A percentile compares a stretch with the other conserved stretches of the same genome.
These are phyloP conservation scores for Saccharomycopsis olivae DNA, from an alignment of 805 yeast species.

Conservation along the genomic window DNA sequence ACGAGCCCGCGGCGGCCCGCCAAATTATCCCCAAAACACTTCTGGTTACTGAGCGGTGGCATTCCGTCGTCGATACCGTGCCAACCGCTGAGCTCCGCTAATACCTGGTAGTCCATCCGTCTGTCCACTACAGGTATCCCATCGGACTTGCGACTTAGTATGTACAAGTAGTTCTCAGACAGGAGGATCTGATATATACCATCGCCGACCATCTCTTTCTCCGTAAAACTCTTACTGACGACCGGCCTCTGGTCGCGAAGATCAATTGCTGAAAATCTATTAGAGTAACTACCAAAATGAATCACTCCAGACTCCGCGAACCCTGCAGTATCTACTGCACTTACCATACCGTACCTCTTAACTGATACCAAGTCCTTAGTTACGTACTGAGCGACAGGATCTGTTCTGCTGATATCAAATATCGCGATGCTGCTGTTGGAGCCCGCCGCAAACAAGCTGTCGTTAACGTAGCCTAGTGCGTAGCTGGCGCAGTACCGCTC, in stretches of 20 bases:
- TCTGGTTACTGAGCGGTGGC: conserved; percentile 18
- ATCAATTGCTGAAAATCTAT: conserved; percentile 23
- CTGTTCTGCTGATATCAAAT: conserved; percentile 26
- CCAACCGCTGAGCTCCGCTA: neutral
- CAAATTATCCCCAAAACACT: conserved; percentile 20
- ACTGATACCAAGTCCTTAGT: too few relatives aligned
- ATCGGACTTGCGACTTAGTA: conserved; percentile 24
- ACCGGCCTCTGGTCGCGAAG: conserved; percentile 12
- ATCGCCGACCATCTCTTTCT: conserved; percentile 19
- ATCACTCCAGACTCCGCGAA: conserved; percentile 16
- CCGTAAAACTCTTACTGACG: neutral
- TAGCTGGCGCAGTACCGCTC: conserved; percentile 26
- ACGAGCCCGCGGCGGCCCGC: conserved; percentile 22
- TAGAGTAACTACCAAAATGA: conserved; percentile 25
- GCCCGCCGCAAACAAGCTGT: conserved; percentile 25
- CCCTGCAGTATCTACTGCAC: conserved; percentile 18
- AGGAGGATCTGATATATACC: conserved; percentile 28
- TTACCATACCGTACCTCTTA: too few relatives aligned
- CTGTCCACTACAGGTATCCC: conserved; percentile 27
- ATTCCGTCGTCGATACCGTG: neutral
- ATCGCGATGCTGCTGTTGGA: conserved; percentile 22
- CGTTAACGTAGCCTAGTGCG: conserved; percentile 22
- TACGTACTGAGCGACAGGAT: too few relatives aligned
- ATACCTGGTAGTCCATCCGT: conserved; percentile 22
- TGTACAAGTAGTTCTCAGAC: conserved; percentile 28